Conservation (phyloP, 106 monocot genomes). For the Hemerocallis citrina region DNA sequence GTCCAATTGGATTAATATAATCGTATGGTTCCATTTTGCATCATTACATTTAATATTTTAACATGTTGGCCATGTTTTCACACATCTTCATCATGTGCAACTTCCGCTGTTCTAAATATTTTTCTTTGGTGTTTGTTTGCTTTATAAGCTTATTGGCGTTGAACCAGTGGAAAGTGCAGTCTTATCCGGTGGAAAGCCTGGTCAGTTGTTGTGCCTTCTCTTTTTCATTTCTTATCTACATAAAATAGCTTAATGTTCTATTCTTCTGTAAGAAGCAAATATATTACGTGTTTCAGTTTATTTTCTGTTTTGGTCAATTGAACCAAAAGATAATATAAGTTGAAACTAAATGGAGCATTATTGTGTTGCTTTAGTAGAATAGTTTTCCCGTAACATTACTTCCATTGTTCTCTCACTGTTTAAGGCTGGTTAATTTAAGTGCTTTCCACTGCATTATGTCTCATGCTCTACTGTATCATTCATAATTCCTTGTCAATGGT, state of each 20-base stretch:
- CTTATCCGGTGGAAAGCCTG: slow-evolving; percentile 39
- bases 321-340: no score
- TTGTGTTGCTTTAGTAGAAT: no score
- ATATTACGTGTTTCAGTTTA: no score
- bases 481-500: no score
- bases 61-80: neutral
- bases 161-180: slow-evolving; percentile 65
- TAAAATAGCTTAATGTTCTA: neutral
- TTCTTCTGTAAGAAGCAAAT: no score
- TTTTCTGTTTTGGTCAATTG: no score
- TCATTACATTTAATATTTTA: neutral
- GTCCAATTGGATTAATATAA: neutral
- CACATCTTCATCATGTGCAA: neutral
- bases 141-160: slow-evolving; percentile 43
- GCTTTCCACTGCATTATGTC: no score
- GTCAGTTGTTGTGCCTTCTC: neutral
- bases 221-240: neutral
- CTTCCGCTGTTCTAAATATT: neutral
- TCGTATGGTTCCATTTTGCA: neutral
- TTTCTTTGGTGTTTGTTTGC: neutral
- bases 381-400: no score
- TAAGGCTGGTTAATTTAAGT: no score
- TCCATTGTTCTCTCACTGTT: no score
- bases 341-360: no score
- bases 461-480: no score